phyloP scores from a whole-genome alignment of 2,329 filamentous ascomycete genomes.

The Daldinia eschscholtzii region DNA sequence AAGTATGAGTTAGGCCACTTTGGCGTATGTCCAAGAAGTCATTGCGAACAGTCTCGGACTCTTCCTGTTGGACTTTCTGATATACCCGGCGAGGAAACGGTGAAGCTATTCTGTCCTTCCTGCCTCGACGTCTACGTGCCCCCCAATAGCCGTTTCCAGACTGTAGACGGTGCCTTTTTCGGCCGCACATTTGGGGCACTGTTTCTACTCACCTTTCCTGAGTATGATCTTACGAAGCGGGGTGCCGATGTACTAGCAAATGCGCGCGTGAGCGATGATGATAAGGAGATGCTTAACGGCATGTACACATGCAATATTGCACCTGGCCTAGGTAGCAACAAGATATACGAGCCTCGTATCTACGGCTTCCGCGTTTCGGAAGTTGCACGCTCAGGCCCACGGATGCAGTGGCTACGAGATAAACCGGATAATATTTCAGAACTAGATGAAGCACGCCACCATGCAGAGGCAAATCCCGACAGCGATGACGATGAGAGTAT shows the following conservation, averaged over 20 bases:
- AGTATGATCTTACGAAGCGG: conserved; percentile 86
- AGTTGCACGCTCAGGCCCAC: conserved; percentile 86
- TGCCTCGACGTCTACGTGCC: conserved; percentile 98
- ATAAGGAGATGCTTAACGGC: conserved; percentile 78
- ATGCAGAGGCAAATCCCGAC: conserved; percentile 66
- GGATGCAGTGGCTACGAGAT: conserved; percentile 96
- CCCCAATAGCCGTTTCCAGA: conserved; percentile 96
- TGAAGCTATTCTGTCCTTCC: conserved; percentile 97
- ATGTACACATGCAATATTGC: conserved; percentile 88
- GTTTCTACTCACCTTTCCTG: conserved; percentile 98
- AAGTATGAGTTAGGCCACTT: conserved; percentile 99
- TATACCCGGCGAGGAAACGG: conserved; percentile 94
- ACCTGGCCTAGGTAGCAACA: conserved; percentile 83
- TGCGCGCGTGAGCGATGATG: conserved; percentile 59
- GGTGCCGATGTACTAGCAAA: conserved; percentile 69
- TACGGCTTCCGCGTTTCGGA: conserved; percentile 97
- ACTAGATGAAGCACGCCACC: conserved; percentile 80
- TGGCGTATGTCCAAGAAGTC: conserved; percentile 91
- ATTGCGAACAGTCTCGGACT: conserved; percentile 90
- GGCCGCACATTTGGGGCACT: conserved; percentile 96
- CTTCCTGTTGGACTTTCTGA: conserved; percentile 94
- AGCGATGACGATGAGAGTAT: conserved; percentile 67
- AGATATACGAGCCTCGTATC: conserved; percentile 94
- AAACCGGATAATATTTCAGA: conserved; percentile 84
- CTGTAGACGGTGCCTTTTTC: conserved; percentile 97